Evolutionary conservation across 495 filamentous ascomycete species (phyloP).

Genomic region (Penicillium alfredii): DNA sequence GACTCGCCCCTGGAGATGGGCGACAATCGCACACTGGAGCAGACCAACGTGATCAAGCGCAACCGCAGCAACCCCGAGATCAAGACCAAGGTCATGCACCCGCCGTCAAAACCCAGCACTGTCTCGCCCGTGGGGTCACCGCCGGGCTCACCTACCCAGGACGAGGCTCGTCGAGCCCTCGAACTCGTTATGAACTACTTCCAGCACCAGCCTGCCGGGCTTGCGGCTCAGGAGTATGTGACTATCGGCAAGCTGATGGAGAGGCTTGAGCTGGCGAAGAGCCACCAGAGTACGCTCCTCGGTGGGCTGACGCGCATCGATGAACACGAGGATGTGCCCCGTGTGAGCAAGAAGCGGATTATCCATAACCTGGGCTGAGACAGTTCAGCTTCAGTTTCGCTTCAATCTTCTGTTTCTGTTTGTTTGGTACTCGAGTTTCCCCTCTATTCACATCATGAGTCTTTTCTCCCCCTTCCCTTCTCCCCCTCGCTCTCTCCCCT

Average conservation of each 20-base stretch:
- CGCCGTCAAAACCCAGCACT: constrained; percentile 35
- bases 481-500: background rate
- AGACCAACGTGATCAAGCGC: constrained; percentile 35
- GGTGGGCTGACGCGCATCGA: constrained; percentile 66
- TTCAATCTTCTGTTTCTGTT: background rate
- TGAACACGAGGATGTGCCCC: constrained; percentile 37
- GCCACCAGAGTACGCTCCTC: constrained; percentile 51
- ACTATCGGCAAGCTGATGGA: constrained; percentile 81
- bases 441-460: background rate
- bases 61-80: constrained; percentile 42
- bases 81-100: constrained; percentile 44
- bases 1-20: constrained; percentile 64
- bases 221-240: constrained; percentile 73
- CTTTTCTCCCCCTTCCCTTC: background rate
- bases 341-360: constrained; percentile 47
- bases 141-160: constrained; percentile 69
- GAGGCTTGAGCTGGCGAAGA: constrained; percentile 67
- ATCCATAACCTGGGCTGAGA: constrained; percentile 41
- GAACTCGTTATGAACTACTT: constrained; percentile 85
- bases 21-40: constrained; percentile 18
- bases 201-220: constrained; percentile 60
- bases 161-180: constrained; percentile 80
- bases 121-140: constrained; percentile 37
- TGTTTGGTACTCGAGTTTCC: background rate
- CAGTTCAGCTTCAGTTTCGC: constrained; percentile 1